Evolutionary conservation across 331 rosid genomes (phyloP).

Genomic region (Pyrus hybrid): DNA sequence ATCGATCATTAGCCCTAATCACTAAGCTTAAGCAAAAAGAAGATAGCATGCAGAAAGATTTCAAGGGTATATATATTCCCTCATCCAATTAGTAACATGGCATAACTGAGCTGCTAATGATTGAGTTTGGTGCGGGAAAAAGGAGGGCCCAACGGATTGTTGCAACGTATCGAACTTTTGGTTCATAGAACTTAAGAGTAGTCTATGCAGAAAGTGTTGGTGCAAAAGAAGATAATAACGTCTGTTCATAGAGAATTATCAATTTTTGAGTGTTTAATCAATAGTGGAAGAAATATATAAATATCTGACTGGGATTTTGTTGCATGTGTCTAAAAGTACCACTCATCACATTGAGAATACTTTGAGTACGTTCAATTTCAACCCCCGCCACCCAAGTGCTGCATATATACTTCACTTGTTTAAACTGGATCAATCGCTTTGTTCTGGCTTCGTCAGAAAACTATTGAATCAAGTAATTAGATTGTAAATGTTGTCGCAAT

Average conservation of each 20-base stretch:
- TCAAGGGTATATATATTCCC: too few relatives aligned
- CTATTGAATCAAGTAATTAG: background rate
- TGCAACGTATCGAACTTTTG: background rate
- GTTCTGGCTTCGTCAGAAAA: background rate
- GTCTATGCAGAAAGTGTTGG: background rate
- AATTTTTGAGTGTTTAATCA: too few relatives aligned
- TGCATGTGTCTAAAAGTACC: background rate
- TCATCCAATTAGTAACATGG: background rate
- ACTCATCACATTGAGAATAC: too few relatives aligned
- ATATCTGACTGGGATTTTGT: background rate
- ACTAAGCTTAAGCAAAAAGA: background rate
- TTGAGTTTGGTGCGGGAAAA: background rate
- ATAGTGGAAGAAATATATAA: background rate
- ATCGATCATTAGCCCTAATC: background rate
- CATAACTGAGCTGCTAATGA: background rate
- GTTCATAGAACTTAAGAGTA: conserved; percentile 1
- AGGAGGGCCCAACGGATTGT: background rate
- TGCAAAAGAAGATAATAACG: background rate
- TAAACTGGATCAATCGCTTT: background rate
- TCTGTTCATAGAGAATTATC: background rate
- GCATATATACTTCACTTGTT: too few relatives aligned
- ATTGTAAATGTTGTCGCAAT: background rate
- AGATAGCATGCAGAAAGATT: background rate
- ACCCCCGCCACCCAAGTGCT: too few relatives aligned
- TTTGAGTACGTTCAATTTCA: too few relatives aligned